Evolutionary conservation across 352 stramenopile species (phyloP), one percentile per base, ranked within the genome.

Genomic region (Globisporangium camurandrum): DNA sequence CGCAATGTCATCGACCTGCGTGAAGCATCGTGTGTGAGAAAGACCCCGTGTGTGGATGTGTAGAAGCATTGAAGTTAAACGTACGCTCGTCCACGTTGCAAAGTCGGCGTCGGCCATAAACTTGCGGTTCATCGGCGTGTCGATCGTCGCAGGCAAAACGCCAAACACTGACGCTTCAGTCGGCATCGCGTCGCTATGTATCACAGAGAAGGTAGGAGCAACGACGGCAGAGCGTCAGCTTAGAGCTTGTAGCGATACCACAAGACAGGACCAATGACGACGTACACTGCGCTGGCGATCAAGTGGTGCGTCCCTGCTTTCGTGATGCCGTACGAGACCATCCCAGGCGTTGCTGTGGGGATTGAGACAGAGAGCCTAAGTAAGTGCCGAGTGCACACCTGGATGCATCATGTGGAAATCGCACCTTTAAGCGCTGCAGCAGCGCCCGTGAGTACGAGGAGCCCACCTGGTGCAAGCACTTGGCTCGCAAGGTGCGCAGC

Each of bases 301-400:
- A 94, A 60, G 52, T 95, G 81, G 61, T 95, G 83, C n/a, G 85
- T 95, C n/a, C 83, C 84, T 1, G 75, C 81, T 58, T 96, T 96
- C 68, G 56, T 90, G 36, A 92, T 93, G 37, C 86, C 83, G 59
- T 96, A 96, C 36, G 83, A 84, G 19, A 90, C 66, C 81, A 96
- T 95, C 22, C 66, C 75, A 49, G 82, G 67, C n/a, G 85, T 92
- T 5, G 67, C 74, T 68, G 43, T 2, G 34, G 7, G n/a, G n/a
- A n/a, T n/a, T n/a, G n/a, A n/a, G n/a, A 24, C 17, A 6, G 46
- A 54, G 4, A 39, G 19, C 39, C 53, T 46, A 41, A 36, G 9
- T 7, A 42, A 16, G 42, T 51, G n/a, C n/a, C n/a, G n/a, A n/a
- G n/a, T n/a, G n/a, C n/a, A n/a, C n/a, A n/a, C n/a, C n/a, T n/a